These are phyloP conservation scores for Artemisia annua DNA, from an alignment of 129 eudicot species.

Conservation along the genomic window DNA sequence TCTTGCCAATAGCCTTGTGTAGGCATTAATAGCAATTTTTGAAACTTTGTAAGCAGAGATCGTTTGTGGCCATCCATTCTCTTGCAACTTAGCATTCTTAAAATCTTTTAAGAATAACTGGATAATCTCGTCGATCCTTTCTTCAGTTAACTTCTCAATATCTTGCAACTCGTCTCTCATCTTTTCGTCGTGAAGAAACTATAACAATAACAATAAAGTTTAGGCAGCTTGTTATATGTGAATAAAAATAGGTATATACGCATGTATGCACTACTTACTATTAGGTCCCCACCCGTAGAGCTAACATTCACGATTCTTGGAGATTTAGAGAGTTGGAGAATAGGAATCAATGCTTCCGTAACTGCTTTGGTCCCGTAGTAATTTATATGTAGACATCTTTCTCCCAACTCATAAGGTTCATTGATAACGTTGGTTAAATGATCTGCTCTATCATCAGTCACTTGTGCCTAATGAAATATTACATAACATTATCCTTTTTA, in stretches of 20 bases:
- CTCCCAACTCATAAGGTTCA: not conserved
- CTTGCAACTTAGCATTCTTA: not conserved
- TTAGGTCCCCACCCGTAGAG: not conserved
- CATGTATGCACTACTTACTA: not conserved
- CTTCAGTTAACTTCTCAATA: not conserved
- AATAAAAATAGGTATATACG: too few relatives aligned
- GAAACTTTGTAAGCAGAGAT: conserved; percentile 36
- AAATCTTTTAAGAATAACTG: not conserved
- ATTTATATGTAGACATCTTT: not conserved
- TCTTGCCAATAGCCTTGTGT: conserved; percentile 38
- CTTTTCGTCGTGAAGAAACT: not conserved
- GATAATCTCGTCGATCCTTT: not conserved
- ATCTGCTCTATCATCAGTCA: not conserved
- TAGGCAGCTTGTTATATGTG: not conserved
- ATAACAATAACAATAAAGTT: not conserved
- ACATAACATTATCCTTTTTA: not conserved
- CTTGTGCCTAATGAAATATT: not conserved
- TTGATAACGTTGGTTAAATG: not conserved
- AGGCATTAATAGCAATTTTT: conserved; percentile 40
- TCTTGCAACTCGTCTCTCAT: not conserved
- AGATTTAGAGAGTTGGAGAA: conserved; percentile 6
- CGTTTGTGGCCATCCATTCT: conserved; percentile 19
- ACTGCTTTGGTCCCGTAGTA: not conserved
- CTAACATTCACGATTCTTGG: not conserved
- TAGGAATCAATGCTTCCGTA: not conserved